phyloP scores from a whole-genome alignment of 2,329 filamentous ascomycete genomes.

The Phialophora tarda region DNA sequence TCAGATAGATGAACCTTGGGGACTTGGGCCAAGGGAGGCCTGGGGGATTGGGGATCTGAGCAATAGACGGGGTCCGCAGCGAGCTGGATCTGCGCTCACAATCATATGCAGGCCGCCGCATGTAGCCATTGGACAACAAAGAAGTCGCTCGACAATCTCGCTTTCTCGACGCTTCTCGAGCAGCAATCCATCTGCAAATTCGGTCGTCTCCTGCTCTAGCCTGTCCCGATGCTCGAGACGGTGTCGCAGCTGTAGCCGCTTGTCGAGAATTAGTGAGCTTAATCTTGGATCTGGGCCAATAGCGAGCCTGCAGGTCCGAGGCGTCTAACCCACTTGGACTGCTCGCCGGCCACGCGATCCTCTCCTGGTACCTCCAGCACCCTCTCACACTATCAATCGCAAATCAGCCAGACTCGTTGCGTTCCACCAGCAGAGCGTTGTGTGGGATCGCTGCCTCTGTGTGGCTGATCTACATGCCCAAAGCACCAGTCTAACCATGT shows the following conservation, averaged over 20 bases:
- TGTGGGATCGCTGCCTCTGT: constrained; percentile 28
- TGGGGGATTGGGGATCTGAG: not conserved
- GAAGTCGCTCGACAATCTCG: constrained; percentile 14
- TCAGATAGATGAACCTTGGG: not conserved
- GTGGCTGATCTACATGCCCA: constrained; percentile 35
- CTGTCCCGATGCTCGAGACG: constrained; percentile 12
- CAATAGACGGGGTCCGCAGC: not conserved
- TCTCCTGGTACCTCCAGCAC: constrained; percentile 11
- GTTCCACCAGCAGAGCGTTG: constrained; percentile 22
- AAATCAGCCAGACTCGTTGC: constrained; percentile 20
- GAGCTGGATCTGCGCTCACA: not conserved
- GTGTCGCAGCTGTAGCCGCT: constrained; percentile 17
- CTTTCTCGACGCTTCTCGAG: constrained; percentile 7
- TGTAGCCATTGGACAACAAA: not conserved
- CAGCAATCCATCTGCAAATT: constrained; percentile 4
- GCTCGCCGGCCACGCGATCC: constrained; percentile 12
- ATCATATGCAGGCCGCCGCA: not conserved
- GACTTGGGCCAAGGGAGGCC: not conserved
- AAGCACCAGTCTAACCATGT: constrained; percentile 27
- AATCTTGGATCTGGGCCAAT: constrained; percentile 18
- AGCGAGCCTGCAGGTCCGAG: not conserved
- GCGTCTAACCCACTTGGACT: constrained; percentile 18
- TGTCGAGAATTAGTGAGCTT: constrained; percentile 15
- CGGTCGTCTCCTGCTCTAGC: constrained; percentile 10
- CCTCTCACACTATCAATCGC: constrained; percentile 10